Conservation (phyloP, 192 early-diverging fungal species). For the Chytriomyces sp. region DNA sequence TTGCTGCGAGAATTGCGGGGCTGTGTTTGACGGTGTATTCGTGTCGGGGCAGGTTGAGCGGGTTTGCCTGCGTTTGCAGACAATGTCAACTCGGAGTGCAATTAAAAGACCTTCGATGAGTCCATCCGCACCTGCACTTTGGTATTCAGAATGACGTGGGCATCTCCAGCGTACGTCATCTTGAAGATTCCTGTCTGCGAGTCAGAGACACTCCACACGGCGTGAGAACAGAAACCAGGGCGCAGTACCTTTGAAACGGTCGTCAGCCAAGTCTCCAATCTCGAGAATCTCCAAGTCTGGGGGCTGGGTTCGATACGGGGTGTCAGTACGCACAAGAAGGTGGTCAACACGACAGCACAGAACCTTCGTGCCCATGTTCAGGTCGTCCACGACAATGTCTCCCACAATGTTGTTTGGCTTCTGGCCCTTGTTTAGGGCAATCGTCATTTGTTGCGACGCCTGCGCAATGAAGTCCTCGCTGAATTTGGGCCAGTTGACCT, state of each 20-base stretch:
- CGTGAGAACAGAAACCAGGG: slow-evolving; percentile 13
- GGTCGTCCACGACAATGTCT: slow-evolving; percentile 87
- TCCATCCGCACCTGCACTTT: slow-evolving; percentile 79
- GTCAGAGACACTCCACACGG: background rate
- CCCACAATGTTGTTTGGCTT: slow-evolving; percentile 93
- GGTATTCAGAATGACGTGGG: slow-evolving; percentile 87
- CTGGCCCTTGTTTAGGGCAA: slow-evolving; percentile 92
- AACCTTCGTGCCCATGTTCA: slow-evolving; percentile 92
- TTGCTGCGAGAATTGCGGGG: slow-evolving; percentile 74
- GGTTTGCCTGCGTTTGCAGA: slow-evolving; percentile 68
- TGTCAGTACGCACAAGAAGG: too few relatives aligned
- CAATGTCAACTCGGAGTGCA: background rate
- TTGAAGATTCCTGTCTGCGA: slow-evolving; percentile 73
- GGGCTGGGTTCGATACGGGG: slow-evolving; percentile 55
- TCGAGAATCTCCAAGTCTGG: slow-evolving; percentile 98
- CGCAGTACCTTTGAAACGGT: slow-evolving; percentile 78
- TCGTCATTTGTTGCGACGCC: slow-evolving; percentile 83
- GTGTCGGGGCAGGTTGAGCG: slow-evolving; percentile 48
- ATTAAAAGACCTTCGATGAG: background rate
- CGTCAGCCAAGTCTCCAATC: slow-evolving; percentile 92
- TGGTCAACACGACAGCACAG: too few relatives aligned
- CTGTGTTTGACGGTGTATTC: slow-evolving; percentile 6
- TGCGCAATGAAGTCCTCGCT: slow-evolving; percentile 83
- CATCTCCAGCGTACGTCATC: slow-evolving; percentile 91
- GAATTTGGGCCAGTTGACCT: slow-evolving; percentile 96